These are phyloP conservation scores for Plasmodium knowlesi DNA, from an alignment of 169 alveolate species.

Conservation along the genomic window DNA sequence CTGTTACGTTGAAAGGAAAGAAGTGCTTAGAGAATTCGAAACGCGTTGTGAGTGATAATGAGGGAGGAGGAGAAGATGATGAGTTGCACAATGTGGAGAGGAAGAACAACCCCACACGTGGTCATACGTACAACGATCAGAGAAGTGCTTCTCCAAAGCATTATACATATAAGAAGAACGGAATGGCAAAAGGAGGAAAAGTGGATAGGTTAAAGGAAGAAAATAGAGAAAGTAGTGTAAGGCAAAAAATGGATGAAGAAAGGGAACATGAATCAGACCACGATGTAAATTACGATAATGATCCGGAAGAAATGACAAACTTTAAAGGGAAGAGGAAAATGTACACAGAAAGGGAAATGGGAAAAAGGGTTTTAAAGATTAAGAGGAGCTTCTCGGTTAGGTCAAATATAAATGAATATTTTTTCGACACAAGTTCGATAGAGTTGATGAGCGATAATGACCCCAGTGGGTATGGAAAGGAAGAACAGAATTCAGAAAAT, in stretches of 20 bases:
- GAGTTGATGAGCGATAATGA: not conserved
- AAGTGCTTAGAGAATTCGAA: not conserved
- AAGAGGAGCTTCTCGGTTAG: constrained; percentile 41
- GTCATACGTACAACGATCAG: not conserved
- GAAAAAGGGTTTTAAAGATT: not conserved
- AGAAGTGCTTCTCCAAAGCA: not conserved
- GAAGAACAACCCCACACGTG: not conserved
- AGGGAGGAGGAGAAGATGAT: not conserved
- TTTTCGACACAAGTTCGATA: not conserved
- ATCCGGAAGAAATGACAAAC: not conserved
- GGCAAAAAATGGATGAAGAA: not conserved
- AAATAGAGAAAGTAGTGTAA: not conserved
- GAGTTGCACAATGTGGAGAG: not conserved
- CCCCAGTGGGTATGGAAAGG: not conserved
- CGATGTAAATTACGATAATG: constrained; percentile 9
- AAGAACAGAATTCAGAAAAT: not conserved
- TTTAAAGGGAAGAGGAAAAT: not conserved
- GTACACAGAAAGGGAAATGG: not conserved
- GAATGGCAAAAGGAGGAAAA: constrained; percentile 10
- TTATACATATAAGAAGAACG: not conserved
- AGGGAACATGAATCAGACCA: constrained; percentile 13
- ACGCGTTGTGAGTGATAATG: not conserved
- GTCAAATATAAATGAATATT: constrained; percentile 49
- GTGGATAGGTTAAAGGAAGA: not conserved
- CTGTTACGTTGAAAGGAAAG: not conserved